Conservation (phyloP, 2,329 filamentous ascomycete genomes). For the Huntiella omanensis region DNA sequence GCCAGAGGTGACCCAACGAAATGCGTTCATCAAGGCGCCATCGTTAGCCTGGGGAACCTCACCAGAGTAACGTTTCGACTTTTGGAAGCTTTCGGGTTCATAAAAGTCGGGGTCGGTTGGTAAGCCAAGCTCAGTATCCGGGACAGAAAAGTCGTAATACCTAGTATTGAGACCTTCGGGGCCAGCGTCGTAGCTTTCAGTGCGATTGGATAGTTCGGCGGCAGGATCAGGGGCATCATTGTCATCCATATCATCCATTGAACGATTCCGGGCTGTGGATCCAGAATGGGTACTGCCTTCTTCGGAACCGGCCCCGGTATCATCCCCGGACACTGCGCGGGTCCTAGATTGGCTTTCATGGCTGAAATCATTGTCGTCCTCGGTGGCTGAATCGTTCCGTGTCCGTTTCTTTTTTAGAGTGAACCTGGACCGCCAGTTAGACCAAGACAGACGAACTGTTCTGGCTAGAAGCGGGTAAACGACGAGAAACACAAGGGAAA, state of each 20-base stretch:
- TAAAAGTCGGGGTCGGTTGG: constrained; percentile 1
- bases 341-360: too few species aligned
- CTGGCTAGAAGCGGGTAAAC: constrained; percentile 12
- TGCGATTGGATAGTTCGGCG: background rate
- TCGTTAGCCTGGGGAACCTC: constrained; percentile 1
- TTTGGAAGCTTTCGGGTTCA: constrained; percentile 7
- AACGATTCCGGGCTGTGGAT: background rate
- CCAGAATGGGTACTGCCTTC: background rate
- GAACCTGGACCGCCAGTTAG: constrained; percentile 1
- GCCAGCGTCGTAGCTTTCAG: constrained; percentile 4
- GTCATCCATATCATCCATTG: background rate
- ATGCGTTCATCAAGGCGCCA: constrained; percentile 5
- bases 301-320: background rate
- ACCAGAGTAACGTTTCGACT: background rate
- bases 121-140: constrained; percentile 11
- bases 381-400: too few species aligned
- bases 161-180: constrained; percentile 5
- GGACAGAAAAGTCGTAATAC: constrained; percentile 11
- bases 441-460: constrained; percentile 9
- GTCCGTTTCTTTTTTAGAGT: background rate
- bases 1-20: constrained; percentile 4
- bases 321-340: too few species aligned
- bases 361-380: too few species aligned
- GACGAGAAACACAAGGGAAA: constrained; percentile 10
- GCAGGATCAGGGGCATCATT: background rate